phyloP scores from a whole-genome alignment of 73 alveolate genomes.

The Stentor coeruleus region DNA sequence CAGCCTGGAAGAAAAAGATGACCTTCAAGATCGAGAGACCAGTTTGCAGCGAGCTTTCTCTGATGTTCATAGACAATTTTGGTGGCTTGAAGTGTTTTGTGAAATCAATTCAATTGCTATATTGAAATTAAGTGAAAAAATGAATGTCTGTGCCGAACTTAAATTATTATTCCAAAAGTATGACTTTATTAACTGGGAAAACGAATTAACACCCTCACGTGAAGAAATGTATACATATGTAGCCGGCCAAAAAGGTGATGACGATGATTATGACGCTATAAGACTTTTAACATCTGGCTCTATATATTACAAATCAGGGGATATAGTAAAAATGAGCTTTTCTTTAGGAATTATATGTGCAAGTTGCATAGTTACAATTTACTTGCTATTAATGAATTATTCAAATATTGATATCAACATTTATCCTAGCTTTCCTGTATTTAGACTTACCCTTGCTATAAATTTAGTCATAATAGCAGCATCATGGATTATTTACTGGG shows the following conservation, averaged over 20 bases:
- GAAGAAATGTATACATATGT: not conserved
- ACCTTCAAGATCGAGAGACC: not conserved
- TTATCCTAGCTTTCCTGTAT: not conserved
- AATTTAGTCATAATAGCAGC: not conserved
- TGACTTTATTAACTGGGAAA: not conserved
- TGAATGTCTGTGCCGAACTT: not conserved
- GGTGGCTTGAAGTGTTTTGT: constrained; percentile 24
- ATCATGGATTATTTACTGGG: constrained; percentile 2
- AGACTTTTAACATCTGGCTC: not conserved
- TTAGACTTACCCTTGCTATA: not conserved
- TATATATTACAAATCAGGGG: not conserved
- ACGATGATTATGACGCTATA: not conserved
- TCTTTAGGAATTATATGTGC: not conserved
- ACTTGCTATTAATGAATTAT: not conserved
- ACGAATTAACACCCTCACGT: not conserved
- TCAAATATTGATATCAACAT: not conserved
- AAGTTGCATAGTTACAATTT: not conserved
- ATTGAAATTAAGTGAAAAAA: not conserved
- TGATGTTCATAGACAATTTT: constrained; percentile 14
- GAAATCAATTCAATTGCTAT: constrained; percentile 5
- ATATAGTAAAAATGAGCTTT: not conserved
- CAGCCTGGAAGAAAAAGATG: constrained; percentile 24
- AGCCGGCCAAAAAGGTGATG: not conserved
- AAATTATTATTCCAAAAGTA: not conserved
- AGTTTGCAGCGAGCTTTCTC: constrained; percentile 24